Conservation (phyloP, 2,329 filamentous ascomycete genomes). For the Nigrospora osmanthi region DNA sequence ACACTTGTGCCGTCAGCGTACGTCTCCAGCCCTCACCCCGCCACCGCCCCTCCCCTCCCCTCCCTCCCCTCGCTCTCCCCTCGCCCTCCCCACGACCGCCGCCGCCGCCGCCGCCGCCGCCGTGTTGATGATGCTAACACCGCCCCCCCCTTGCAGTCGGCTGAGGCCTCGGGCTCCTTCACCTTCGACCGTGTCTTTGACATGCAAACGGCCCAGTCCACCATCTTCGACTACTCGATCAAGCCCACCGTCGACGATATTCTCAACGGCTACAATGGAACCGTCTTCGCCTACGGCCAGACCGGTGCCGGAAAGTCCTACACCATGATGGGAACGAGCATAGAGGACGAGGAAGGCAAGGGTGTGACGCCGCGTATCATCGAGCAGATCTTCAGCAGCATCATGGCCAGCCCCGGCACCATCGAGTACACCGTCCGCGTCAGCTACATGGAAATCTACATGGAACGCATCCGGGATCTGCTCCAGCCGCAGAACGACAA, state of each 20-base stretch:
- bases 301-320: constrained; percentile 98
- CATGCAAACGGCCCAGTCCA: constrained; percentile 81
- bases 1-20: constrained; percentile 83
- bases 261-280: constrained; percentile 97
- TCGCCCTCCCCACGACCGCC: not conserved
- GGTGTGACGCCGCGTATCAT: constrained; percentile 96
- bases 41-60: constrained; percentile 3
- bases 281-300: constrained; percentile 96
- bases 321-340: constrained; percentile 96
- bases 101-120: too few species aligned
- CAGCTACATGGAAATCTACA: constrained; percentile 99
- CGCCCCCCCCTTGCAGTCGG: constrained; percentile 48
- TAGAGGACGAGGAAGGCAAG: constrained; percentile 79
- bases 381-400: constrained; percentile 95
- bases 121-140: not conserved
- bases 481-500: constrained; percentile 92
- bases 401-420: constrained; percentile 81
- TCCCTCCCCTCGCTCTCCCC: not conserved
- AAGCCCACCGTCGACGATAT: constrained; percentile 95
- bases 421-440: constrained; percentile 99
- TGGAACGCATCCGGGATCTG: constrained; percentile 95
- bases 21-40: constrained; percentile 22
- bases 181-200: constrained; percentile 98
- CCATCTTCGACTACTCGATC: constrained; percentile 98
- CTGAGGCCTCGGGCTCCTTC: constrained; percentile 76